phyloP scores from a whole-genome alignment of 2,329 filamentous ascomycete species.

The Orbilia ellipsospora region DNA sequence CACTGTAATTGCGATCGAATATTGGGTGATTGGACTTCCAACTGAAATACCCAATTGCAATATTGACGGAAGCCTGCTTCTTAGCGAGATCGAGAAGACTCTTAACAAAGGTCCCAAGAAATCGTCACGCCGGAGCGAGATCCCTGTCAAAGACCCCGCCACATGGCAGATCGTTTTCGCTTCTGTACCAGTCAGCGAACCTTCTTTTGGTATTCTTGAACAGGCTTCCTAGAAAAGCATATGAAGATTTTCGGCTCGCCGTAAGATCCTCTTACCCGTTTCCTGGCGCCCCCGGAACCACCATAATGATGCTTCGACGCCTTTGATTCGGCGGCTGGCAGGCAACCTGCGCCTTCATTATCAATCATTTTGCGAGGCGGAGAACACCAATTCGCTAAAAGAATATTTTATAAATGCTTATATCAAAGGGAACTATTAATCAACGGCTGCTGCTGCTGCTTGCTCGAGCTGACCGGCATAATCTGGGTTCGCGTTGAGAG shows the following conservation, averaged over 20 bases:
- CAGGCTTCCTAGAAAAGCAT: too few species aligned
- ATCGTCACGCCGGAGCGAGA: constrained; percentile 44
- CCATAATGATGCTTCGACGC: constrained; percentile 9
- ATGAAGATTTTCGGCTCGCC: too few species aligned
- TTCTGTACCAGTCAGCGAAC: constrained; percentile 55
- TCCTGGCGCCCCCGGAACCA: constrained; percentile 26
- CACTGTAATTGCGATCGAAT: too few species aligned
- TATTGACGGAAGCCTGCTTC: constrained; percentile 9
- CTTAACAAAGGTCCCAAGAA: constrained; percentile 49
- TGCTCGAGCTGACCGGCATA: constrained; percentile 21
- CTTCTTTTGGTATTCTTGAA: constrained; percentile 43
- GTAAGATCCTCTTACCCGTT: constrained; percentile 21
- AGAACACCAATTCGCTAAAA: constrained; percentile 37
- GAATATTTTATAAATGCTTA: constrained; percentile 2
- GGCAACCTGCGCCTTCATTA: constrained; percentile 24
- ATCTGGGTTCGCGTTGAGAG: constrained; percentile 39
- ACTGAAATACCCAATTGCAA: constrained; percentile 2
- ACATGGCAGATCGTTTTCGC: constrained; percentile 55
- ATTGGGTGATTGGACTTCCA: background rate
- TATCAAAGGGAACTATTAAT: background rate
- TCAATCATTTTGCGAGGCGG: constrained; percentile 45
- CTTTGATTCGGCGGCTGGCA: constrained; percentile 21
- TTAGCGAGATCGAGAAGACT: constrained; percentile 37
- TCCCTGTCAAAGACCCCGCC: constrained; percentile 51
- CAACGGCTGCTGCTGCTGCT: background rate